These are phyloP conservation scores for Cercospora beticola DNA, from an alignment of 2,329 filamentous ascomycete genomes.

Conservation along the genomic window DNA sequence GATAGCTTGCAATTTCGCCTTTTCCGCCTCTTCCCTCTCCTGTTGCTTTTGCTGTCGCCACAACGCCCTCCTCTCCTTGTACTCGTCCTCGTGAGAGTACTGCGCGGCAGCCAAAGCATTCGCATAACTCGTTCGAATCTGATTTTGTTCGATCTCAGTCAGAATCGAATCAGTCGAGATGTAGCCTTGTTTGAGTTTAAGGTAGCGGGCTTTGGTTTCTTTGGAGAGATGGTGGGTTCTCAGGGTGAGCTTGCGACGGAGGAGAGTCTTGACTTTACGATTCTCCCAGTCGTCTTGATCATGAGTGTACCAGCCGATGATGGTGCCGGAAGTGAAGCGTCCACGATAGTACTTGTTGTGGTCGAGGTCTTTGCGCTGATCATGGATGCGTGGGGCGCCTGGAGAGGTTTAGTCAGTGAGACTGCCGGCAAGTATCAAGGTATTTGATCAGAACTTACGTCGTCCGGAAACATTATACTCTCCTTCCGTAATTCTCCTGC, in stretches of 20 bases:
- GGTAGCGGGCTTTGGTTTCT: neutral
- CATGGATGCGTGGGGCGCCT: neutral
- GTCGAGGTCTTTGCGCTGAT: neutral
- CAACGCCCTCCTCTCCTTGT: neutral
- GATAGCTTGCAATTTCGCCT: neutral
- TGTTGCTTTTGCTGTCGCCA: neutral
- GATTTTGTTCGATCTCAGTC: neutral
- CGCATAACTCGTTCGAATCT: neutral
- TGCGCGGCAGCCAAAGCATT: neutral
- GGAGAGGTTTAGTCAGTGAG: neutral
- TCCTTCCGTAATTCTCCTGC: neutral
- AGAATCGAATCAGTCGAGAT: neutral
- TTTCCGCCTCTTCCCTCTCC: neutral
- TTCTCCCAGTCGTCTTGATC: neutral
- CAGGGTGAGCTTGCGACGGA: neutral
- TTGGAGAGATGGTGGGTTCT: neutral
- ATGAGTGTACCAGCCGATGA: conserved; percentile 9
- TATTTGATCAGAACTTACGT: neutral
- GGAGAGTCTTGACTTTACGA: neutral
- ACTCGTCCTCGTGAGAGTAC: neutral
- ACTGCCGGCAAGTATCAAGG: neutral
- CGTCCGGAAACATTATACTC: neutral
- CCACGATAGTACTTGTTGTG: conserved; percentile 1
- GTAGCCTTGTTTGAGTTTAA: neutral
- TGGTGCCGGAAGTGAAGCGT: conserved; percentile 3